Evolutionary conservation across 225 moss, liverwort and hornwort genomes (phyloP).

Genomic region (Bryoerythrophyllum caledonicum): DNA sequence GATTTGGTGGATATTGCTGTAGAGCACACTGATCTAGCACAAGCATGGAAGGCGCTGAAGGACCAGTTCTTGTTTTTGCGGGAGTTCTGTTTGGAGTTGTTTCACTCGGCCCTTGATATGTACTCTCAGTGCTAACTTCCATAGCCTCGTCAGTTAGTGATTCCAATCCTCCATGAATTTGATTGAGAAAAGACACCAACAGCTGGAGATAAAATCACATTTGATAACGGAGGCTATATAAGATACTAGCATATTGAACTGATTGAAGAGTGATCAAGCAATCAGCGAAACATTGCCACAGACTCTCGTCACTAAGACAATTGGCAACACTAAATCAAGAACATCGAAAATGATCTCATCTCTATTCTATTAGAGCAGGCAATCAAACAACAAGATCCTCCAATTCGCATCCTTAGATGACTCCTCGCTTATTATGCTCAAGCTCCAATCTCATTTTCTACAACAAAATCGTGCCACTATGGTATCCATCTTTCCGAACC

Average conservation of each 20-base stretch:
- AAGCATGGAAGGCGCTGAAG: too few relatives aligned
- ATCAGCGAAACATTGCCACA: background rate
- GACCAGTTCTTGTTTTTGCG: too few relatives aligned
- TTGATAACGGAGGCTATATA: background rate
- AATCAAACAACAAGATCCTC: too few relatives aligned
- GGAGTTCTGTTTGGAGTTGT: background rate
- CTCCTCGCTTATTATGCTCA: slow-evolving; percentile 18
- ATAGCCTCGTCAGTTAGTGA: background rate
- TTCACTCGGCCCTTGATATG: background rate
- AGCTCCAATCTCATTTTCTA: slow-evolving; percentile 8
- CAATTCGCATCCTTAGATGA: too few relatives aligned
- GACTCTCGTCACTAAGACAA: background rate
- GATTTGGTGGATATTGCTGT: too few relatives aligned
- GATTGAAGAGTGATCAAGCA: background rate
- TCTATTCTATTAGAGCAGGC: background rate
- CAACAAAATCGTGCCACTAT: slow-evolving; percentile 6
- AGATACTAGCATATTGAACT: background rate
- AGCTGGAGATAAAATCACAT: slow-evolving; percentile 9
- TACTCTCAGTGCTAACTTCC: background rate
- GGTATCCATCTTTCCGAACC: slow-evolving; percentile 4
- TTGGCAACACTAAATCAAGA: background rate
- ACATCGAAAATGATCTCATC: slow-evolving; percentile 7
- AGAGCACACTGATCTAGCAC: too few relatives aligned
- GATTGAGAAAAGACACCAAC: slow-evolving; percentile 9
- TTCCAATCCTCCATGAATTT: background rate